Conservation (phyloP, 1,139 yeast species). For the Nakaseomyces kungkrabaensis region DNA sequence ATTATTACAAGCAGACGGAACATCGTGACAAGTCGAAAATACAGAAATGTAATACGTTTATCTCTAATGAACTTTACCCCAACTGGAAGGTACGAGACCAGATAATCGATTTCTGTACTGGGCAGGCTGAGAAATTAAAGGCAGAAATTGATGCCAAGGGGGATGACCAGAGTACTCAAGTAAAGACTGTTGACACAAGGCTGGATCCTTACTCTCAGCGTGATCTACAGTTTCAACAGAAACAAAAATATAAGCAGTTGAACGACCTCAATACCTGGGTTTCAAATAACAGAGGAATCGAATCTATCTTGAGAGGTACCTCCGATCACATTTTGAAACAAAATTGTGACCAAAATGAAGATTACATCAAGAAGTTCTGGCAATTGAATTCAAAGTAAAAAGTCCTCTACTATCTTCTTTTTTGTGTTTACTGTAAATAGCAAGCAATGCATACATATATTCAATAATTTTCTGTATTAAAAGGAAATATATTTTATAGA, state of each 20-base stretch:
- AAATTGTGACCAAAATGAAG: slow-evolving; percentile 29
- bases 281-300: slow-evolving; percentile 34
- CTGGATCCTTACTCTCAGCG: slow-evolving; percentile 40
- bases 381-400: slow-evolving; percentile 4
- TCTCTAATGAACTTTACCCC: slow-evolving; percentile 31
- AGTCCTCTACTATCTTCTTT: background rate
- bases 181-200: slow-evolving; percentile 24
- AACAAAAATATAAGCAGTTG: slow-evolving; percentile 24
- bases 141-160: slow-evolving; percentile 21
- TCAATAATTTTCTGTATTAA: background rate
- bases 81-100: slow-evolving; percentile 35
- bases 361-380: slow-evolving; percentile 21
- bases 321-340: slow-evolving; percentile 31
- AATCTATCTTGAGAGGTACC: slow-evolving; percentile 32
- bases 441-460: background rate
- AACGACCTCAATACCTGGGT: slow-evolving; percentile 30
- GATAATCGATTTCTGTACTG: slow-evolving; percentile 33
- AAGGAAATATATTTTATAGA: too few species aligned
- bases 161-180: background rate
- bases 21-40: background rate
- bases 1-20: slow-evolving; percentile 13
- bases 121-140: slow-evolving; percentile 24
- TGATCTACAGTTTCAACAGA: slow-evolving; percentile 28
- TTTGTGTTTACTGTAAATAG: background rate
- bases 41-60: slow-evolving; percentile 28